Percentiles rank a stretch among this genome's conserved stretches.
Evolutionary conservation across 768 basidiomycete species (phyloP).

Genomic region (Termitomyces sp.): DNA sequence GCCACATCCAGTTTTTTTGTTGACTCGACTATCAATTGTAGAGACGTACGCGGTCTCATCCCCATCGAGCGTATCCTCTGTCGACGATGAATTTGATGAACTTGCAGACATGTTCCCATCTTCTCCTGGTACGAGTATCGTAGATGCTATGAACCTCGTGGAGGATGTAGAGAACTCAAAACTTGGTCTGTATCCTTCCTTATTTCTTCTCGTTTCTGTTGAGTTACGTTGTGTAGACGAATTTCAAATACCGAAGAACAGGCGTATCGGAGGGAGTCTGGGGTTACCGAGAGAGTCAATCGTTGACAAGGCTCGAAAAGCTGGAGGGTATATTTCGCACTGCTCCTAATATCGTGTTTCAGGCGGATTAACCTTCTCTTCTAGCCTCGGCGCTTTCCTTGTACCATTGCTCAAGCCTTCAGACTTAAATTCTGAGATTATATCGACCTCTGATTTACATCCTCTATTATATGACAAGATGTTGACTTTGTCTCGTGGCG

Average conservation of each 20-base stretch:
- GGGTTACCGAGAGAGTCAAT: slow-evolving; percentile 9
- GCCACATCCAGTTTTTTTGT: background rate
- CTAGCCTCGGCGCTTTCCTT: slow-evolving; percentile 36
- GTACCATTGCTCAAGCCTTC: slow-evolving; percentile 20
- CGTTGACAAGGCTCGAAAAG: slow-evolving; percentile 11
- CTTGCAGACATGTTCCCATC: slow-evolving; percentile 38
- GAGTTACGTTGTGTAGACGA: slow-evolving; percentile 31
- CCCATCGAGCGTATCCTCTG: slow-evolving; percentile 35
- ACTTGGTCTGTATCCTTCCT: slow-evolving; percentile 36
- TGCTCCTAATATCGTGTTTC: background rate
- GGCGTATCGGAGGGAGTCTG: slow-evolving; percentile 36
- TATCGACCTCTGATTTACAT: slow-evolving; percentile 18
- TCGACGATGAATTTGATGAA: slow-evolving; percentile 46
- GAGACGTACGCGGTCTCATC: slow-evolving; percentile 35
- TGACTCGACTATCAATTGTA: slow-evolving; percentile 4
- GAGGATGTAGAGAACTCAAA: slow-evolving; percentile 35
- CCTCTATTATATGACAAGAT: background rate
- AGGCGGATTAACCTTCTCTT: background rate
- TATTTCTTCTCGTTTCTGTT: background rate
- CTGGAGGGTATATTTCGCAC: slow-evolving; percentile 4
- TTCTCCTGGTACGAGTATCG: slow-evolving; percentile 40
- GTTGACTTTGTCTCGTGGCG: background rate
- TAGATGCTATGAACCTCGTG: slow-evolving; percentile 19
- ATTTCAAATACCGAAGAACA: slow-evolving; percentile 45
- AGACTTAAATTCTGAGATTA: slow-evolving; percentile 8